These are phyloP conservation scores for Oldenlandia corymbosa DNA, from an alignment of 257 asterid genomes.

Conservation along the genomic window DNA sequence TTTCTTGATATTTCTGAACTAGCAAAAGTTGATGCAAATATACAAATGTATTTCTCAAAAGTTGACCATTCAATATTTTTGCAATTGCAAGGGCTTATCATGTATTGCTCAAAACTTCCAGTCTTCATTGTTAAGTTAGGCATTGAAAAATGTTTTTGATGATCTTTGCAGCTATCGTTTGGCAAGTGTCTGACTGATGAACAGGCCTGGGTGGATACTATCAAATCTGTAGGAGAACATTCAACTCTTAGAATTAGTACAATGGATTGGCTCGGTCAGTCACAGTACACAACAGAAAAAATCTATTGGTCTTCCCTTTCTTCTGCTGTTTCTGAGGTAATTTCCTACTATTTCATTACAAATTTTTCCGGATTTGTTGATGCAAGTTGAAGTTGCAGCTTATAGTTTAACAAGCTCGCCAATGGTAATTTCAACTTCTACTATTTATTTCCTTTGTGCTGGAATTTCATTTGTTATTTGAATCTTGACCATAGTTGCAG, in stretches of 20 bases:
- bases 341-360: not conserved
- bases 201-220: conserved; percentile 87
- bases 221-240: conserved; percentile 58
- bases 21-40: not conserved
- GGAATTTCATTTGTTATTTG: not conserved
- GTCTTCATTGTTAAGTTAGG: not conserved
- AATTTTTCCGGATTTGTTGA: not conserved
- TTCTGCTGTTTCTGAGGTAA: conserved; percentile 77
- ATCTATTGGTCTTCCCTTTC: conserved; percentile 75
- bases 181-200: conserved; percentile 63
- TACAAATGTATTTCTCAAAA: too few relatives aligned
- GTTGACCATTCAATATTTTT: not conserved
- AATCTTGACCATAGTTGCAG: not conserved
- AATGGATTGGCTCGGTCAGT: conserved; percentile 96
- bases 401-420: not conserved
- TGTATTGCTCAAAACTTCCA: not conserved
- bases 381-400: not conserved
- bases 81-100: not conserved
- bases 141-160: not conserved
- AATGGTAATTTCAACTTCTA: too few relatives aligned
- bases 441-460: not conserved
- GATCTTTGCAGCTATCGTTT: conserved; percentile 52
- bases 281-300: conserved; percentile 49
- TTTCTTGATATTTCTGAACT: not conserved
- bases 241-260: conserved; percentile 64